Conservation (phyloP, 305 asterid species). For the Fraxinus platypoda region DNA sequence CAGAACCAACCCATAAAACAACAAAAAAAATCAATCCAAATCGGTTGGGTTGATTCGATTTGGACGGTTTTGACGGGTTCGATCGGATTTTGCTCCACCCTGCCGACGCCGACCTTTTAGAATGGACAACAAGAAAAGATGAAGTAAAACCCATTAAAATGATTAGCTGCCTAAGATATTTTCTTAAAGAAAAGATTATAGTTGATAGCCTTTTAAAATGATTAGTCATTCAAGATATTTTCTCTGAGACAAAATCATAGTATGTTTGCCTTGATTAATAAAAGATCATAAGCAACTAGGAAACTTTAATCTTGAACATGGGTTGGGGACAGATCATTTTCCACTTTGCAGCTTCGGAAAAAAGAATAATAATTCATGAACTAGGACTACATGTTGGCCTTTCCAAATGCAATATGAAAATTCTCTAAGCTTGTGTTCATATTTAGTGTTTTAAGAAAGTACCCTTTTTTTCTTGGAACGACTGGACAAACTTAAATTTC, state of each 20-base stretch:
- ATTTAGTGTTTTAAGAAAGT: not conserved
- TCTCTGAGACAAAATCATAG: not conserved
- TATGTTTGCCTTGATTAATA: constrained; percentile 2
- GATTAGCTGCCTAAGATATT: not conserved
- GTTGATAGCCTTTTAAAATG: not conserved
- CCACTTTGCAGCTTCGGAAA: not conserved
- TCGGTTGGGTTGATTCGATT: too few relatives aligned
- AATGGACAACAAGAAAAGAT: constrained; percentile 10
- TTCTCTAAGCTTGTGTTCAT: not conserved
- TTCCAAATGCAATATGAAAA: constrained; percentile 9
- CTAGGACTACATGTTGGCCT: constrained; percentile 6
- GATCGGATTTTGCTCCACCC: too few relatives aligned
- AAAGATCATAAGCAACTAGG: not conserved
- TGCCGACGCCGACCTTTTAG: not conserved
- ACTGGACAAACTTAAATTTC: not conserved
- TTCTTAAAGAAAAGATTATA: too few relatives aligned
- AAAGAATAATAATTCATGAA: not conserved
- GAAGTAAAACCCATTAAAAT: not conserved
- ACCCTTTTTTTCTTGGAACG: not conserved
- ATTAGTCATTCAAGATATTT: constrained; percentile 16
- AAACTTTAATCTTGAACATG: not conserved
- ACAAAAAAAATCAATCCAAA: too few relatives aligned
- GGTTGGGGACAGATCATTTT: constrained; percentile 11
- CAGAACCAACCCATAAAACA: too few relatives aligned
- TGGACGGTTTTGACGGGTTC: too few relatives aligned